phyloP scores from a whole-genome alignment of 164 flowering plant genomes.

The Akebia trifoliata region DNA sequence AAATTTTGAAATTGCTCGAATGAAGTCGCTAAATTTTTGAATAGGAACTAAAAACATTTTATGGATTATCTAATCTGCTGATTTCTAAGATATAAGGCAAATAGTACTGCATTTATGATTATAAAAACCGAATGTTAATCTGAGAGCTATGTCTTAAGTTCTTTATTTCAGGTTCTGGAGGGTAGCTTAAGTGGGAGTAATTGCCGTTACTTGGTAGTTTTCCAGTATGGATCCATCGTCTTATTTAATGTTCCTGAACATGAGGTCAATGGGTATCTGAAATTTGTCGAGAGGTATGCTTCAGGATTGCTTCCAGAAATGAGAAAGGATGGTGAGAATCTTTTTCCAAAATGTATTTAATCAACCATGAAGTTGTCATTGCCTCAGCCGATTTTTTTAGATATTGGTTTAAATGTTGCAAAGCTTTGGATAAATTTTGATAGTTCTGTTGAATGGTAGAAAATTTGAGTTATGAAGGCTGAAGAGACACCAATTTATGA shows the following conservation, averaged over 20 bases:
- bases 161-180: slow-evolving; percentile 48
- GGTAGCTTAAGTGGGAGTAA: slow-evolving; percentile 56
- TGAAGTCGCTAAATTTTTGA: too few species aligned
- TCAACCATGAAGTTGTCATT: not conserved
- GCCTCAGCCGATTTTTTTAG: not conserved
- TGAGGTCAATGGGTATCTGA: slow-evolving; percentile 72
- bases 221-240: slow-evolving; percentile 90
- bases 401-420: not conserved
- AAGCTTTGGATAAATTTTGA: not conserved
- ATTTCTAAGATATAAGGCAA: not conserved
- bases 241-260: slow-evolving; percentile 73
- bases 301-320: slow-evolving; percentile 86
- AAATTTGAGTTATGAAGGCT: not conserved
- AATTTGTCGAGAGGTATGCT: slow-evolving; percentile 70
- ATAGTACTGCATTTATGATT: not conserved
- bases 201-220: slow-evolving; percentile 84
- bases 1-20: too few species aligned
- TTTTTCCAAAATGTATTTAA: not conserved
- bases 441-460: not conserved
- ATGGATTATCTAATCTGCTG: too few species aligned
- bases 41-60: too few species aligned
- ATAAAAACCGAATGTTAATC: not conserved
- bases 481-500: not conserved
- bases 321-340: slow-evolving; percentile 83
- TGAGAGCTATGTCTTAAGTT: not conserved